Evolutionary conservation across 2,329 filamentous ascomycete genomes (phyloP).

Genomic region (Colletotrichum echinochloae): DNA sequence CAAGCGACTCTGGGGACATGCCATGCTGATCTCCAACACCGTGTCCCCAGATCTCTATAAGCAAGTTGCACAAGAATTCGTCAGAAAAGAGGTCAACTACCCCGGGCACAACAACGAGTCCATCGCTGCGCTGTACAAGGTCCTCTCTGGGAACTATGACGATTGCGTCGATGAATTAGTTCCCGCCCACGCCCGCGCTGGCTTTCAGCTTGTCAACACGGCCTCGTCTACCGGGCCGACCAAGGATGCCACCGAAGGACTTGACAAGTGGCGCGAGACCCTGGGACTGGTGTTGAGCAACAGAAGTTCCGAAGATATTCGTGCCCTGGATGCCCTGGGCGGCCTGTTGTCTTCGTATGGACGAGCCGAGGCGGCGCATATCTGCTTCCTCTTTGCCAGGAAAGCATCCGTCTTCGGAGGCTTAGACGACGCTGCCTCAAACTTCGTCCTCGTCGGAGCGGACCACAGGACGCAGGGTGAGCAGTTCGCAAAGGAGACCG

Average conservation of each 20-base stretch:
- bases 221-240: constrained; percentile 69
- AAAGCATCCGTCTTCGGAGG: constrained; percentile 80
- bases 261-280: constrained; percentile 96
- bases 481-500: constrained; percentile 82
- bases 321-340: constrained; percentile 83
- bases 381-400: constrained; percentile 91
- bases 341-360: constrained; percentile 87
- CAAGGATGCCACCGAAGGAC: constrained; percentile 82
- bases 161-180: constrained; percentile 97
- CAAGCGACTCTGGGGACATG: constrained; percentile 95
- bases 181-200: constrained; percentile 89
- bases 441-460: constrained; percentile 86
- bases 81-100: constrained; percentile 92
- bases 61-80: constrained; percentile 94
- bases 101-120: constrained; percentile 85
- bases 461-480: constrained; percentile 80
- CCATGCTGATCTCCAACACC: constrained; percentile 85
- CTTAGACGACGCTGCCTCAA: constrained; percentile 81
- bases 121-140: constrained; percentile 90
- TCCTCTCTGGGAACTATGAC: constrained; percentile 92
- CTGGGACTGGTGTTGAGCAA: constrained; percentile 88
- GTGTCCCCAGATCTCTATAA: constrained; percentile 89
- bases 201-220: constrained; percentile 90
- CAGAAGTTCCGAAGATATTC: constrained; percentile 81
- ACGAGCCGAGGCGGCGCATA: constrained; percentile 89